Conservation (phyloP, 2,329 filamentous ascomycete species). For the Lachnellula cervina region DNA sequence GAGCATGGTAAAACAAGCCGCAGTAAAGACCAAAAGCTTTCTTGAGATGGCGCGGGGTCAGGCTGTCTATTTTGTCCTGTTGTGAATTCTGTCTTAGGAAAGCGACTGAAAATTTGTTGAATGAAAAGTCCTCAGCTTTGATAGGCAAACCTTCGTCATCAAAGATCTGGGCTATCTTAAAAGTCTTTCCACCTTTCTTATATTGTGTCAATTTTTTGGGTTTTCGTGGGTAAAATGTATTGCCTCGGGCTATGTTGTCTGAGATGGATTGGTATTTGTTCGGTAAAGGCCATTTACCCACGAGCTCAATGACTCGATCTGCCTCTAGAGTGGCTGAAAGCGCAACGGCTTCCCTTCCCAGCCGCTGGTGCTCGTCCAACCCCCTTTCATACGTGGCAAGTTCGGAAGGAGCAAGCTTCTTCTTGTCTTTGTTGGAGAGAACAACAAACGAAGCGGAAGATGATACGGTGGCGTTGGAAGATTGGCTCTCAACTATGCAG, state of each 20-base stretch:
- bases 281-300: not conserved
- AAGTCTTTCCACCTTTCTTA: not conserved
- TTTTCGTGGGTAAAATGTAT: not conserved
- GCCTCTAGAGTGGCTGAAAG: not conserved
- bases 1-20: not conserved
- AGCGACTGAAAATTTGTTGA: slow-evolving; percentile 5
- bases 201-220: not conserved
- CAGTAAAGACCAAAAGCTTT: slow-evolving; percentile 4
- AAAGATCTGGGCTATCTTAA: not conserved
- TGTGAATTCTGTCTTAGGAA: slow-evolving; percentile 8
- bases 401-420: not conserved
- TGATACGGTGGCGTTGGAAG: not conserved
- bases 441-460: not conserved
- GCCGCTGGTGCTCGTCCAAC: not conserved
- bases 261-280: not conserved
- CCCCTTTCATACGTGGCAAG: not conserved
- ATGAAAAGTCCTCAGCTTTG: slow-evolving; percentile 11
- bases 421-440: not conserved
- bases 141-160: slow-evolving; percentile 6
- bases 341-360: not conserved
- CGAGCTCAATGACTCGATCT: not conserved
- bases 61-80: not conserved
- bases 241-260: not conserved
- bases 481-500: not conserved
- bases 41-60: slow-evolving; percentile 2